These are phyloP conservation scores for Kalaharituber pfeilii DNA, from an alignment of 2,329 filamentous ascomycete genomes.

Conservation along the genomic window DNA sequence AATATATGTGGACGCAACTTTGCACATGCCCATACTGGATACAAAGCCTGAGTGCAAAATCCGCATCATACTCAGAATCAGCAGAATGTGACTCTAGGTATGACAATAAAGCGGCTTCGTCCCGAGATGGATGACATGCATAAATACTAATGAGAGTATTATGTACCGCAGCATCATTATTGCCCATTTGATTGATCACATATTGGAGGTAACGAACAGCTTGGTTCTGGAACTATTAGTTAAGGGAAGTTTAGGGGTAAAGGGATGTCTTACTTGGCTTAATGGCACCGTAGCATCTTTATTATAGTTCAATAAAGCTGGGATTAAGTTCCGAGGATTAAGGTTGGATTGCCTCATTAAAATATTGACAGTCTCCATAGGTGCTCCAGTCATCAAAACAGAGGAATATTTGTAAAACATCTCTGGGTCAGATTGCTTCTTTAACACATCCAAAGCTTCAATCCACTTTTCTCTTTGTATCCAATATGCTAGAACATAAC, in stretches of 20 bases:
- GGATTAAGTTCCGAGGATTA: conserved; percentile 73
- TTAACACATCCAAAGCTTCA: conserved; percentile 72
- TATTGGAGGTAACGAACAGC: conserved; percentile 86
- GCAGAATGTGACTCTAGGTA: conserved; percentile 85
- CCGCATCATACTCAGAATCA: conserved; percentile 75
- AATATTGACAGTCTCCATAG: conserved; percentile 79
- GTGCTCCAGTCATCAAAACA: conserved; percentile 81
- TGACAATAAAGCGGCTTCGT: conserved; percentile 68
- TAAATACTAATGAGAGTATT: conserved; percentile 96
- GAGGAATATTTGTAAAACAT: conserved; percentile 95
- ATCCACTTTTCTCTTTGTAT: conserved; percentile 84
- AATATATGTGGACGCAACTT: conserved; percentile 94
- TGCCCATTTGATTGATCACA: conserved; percentile 70
- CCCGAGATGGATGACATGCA: conserved; percentile 63
- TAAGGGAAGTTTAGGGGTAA: neutral
- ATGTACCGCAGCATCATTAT: conserved; percentile 72
- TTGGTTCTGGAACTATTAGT: conserved; percentile 44
- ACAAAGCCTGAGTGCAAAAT: conserved; percentile 88
- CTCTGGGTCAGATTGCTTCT: conserved; percentile 79
- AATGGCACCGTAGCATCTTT: conserved; percentile 52
- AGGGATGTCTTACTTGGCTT: conserved; percentile 29
- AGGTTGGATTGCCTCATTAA: conserved; percentile 80
- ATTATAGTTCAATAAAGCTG: conserved; percentile 86
- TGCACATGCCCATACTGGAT: conserved; percentile 87
- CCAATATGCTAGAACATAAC: conserved; percentile 94